A percentile compares a stretch with the other conserved stretches of the same genome.
phyloP scores from a whole-genome alignment of 2,329 filamentous ascomycete genomes.

The Cladosporium halotolerans region DNA sequence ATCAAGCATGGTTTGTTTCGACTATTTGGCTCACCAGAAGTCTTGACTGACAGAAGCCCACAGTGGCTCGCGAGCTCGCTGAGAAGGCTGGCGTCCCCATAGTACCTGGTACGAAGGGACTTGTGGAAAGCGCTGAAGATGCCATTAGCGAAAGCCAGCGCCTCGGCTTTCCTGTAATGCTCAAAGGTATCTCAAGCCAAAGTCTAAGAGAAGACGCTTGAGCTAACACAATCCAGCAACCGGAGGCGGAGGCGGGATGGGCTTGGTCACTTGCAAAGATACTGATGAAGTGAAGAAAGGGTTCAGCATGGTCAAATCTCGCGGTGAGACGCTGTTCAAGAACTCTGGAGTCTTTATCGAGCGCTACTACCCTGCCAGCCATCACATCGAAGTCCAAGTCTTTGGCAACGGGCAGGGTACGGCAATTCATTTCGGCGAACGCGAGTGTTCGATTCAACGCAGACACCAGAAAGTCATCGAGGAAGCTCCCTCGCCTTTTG shows the following conservation, averaged over 20 bases:
- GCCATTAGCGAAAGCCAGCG: conserved; percentile 39
- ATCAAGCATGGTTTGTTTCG: conserved; percentile 43
- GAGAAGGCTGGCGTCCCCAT: conserved; percentile 48
- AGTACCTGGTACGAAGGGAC: conserved; percentile 47
- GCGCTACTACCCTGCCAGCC: conserved; percentile 69
- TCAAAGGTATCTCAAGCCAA: conserved; percentile 45
- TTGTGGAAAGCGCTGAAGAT: conserved; percentile 44
- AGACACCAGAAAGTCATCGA: conserved; percentile 88
- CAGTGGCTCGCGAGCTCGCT: conserved; percentile 48
- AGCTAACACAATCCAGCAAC: conserved; percentile 29
- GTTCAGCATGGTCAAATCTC: conserved; percentile 54
- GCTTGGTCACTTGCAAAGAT: conserved; percentile 67
- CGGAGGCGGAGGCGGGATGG: conserved; percentile 67
- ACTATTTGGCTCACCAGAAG: background rate
- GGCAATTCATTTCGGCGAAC: conserved; percentile 76
- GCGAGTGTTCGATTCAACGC: conserved; percentile 82
- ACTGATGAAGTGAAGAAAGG: conserved; percentile 65
- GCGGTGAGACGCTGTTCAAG: conserved; percentile 74
- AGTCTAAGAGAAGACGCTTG: background rate
- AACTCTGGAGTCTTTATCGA: conserved; percentile 81
- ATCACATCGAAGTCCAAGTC: conserved; percentile 85
- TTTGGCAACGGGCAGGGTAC: conserved; percentile 77
- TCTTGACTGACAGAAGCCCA: background rate
- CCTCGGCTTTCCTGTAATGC: conserved; percentile 48
- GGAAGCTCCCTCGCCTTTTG: conserved; percentile 74